phyloP scores from a whole-genome alignment of 345 rosid genomes.

The Lepidium sativum region DNA sequence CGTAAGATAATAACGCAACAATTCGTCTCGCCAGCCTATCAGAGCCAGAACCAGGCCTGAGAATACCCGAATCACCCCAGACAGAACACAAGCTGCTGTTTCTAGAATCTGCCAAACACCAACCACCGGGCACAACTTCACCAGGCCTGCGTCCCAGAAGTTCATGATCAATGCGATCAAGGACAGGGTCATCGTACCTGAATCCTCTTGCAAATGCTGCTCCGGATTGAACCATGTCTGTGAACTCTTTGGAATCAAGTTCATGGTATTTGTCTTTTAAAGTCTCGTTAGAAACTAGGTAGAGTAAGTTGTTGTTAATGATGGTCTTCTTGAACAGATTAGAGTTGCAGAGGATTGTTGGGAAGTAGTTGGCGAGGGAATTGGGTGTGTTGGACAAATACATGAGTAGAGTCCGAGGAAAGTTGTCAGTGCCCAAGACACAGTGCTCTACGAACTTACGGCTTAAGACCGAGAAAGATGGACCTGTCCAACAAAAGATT shows the following conservation, averaged over 20 bases:
- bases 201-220: conserved; percentile 73
- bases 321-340: conserved; percentile 50
- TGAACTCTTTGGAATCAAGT: conserved; percentile 54
- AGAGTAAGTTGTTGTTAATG: conserved; percentile 61
- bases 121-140: conserved; percentile 74
- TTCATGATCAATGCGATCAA: conserved; percentile 67
- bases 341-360: conserved; percentile 70
- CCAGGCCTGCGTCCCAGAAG: conserved; percentile 51
- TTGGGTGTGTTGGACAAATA: conserved; percentile 77
- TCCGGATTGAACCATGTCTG: conserved; percentile 63
- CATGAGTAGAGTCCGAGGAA: conserved; percentile 89
- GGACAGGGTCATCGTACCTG: conserved; percentile 40
- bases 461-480: conserved; percentile 58
- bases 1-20: conserved; percentile 44
- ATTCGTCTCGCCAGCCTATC: conserved; percentile 60
- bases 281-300: conserved; percentile 42
- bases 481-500: conserved; percentile 46
- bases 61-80: conserved; percentile 84
- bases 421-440: conserved; percentile 78
- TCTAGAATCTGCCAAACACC: conserved; percentile 77
- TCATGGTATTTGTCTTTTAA: conserved; percentile 26
- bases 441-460: conserved; percentile 69
- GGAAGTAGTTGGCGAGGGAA: conserved; percentile 70
- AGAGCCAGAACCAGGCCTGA: conserved; percentile 79
- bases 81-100: conserved; percentile 42